A percentile compares a stretch with the other conserved stretches of the same genome.
Conservation (phyloP, 1,284 basidiomycete species). For the Salmacisia buchloeana region DNA sequence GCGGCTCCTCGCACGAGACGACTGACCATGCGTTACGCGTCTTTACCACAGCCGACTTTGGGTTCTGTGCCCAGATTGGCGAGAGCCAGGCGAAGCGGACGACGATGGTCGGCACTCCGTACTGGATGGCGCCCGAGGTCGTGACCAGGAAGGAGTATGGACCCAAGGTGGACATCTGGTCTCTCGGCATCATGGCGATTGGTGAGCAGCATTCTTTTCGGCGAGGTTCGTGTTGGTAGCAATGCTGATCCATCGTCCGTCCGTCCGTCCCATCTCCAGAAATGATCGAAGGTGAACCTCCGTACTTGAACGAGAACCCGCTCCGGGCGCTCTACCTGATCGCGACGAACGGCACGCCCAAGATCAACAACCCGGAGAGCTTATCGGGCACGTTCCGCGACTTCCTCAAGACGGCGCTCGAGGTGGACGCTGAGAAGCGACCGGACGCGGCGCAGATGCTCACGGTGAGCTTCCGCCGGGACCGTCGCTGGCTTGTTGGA, state of each 20-base stretch:
- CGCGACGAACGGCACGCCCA: conserved; percentile 95
- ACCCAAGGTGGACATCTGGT: conserved; percentile 98
- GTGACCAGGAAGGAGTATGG: conserved; percentile 98
- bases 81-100: conserved; percentile 88
- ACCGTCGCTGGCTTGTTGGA: background rate
- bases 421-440: conserved; percentile 88
- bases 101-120: conserved; percentile 99
- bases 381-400: conserved; percentile 80
- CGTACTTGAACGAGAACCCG: conserved; percentile 94
- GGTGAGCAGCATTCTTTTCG: conserved; percentile 56
- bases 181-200: conserved; percentile 96
- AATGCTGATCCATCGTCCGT: no score
- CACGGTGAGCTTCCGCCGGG: conserved; percentile 56
- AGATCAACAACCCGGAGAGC: conserved; percentile 89
- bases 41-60: conserved; percentile 76
- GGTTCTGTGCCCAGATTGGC: conserved; percentile 95
- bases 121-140: conserved; percentile 99
- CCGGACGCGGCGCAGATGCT: conserved; percentile 80
- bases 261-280: conserved; percentile 56
- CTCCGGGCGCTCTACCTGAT: conserved; percentile 92
- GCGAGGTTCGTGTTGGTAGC: no score
- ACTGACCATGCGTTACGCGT: background rate
- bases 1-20: background rate
- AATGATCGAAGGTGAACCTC: conserved; percentile 99
- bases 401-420: conserved; percentile 81